Percentiles rank a stretch among this genome's conserved stretches.
These are phyloP conservation scores for Ceratobasidium sp. DNA, from an alignment of 1,284 basidiomycete species.

Conservation along the genomic window DNA sequence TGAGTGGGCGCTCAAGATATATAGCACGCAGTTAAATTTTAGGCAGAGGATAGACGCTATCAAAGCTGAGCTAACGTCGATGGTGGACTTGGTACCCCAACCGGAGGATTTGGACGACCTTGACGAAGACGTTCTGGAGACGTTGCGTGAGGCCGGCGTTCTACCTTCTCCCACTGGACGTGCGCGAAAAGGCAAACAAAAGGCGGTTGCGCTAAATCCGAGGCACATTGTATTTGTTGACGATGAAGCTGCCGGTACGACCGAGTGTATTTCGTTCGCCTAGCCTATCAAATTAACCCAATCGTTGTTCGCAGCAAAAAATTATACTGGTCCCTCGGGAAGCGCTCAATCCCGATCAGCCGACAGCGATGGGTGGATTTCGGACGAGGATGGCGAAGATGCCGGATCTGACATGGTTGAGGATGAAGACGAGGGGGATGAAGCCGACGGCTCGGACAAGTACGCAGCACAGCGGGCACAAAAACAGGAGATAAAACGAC, in stretches of 20 bases:
- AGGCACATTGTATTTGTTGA: slow-evolving; percentile 80
- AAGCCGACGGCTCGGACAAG: slow-evolving; percentile 38
- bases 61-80: slow-evolving; percentile 66
- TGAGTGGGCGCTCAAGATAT: slow-evolving; percentile 48
- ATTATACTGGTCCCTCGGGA: slow-evolving; percentile 39
- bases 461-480: slow-evolving; percentile 37
- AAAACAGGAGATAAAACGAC: slow-evolving; percentile 38
- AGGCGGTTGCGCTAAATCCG: slow-evolving; percentile 45
- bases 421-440: slow-evolving; percentile 34
- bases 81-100: slow-evolving; percentile 4
- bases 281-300: neutral
- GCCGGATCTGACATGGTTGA: neutral
- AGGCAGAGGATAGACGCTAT: slow-evolving; percentile 80
- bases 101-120: slow-evolving; percentile 47
- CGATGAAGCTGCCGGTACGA: slow-evolving; percentile 66
- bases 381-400: neutral
- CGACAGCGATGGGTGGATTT: neutral
- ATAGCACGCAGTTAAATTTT: neutral
- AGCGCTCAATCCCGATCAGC: slow-evolving; percentile 37
- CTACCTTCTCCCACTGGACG: slow-evolving; percentile 50
- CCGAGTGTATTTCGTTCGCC: neutral
- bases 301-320: neutral
- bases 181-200: slow-evolving; percentile 50
- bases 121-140: slow-evolving; percentile 68
- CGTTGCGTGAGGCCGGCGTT: slow-evolving; percentile 71